A percentile compares a stretch with the other conserved stretches of the same genome.
Evolutionary conservation across 2,329 filamentous ascomycete genomes (phyloP).

Genomic region (Drechslerella coelobrocha): DNA sequence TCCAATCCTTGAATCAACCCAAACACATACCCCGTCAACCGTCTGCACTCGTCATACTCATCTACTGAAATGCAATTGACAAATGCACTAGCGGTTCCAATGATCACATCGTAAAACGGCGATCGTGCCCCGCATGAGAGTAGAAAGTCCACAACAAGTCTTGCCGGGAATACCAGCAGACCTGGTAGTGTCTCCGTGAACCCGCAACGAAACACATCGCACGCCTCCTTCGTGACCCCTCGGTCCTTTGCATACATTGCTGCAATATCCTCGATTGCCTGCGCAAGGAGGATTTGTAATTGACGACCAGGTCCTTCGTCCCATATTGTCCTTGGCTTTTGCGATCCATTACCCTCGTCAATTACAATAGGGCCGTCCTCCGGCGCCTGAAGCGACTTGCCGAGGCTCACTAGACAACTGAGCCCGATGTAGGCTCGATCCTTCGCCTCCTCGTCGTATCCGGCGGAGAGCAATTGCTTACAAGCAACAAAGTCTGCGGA

Average conservation of each 20-base stretch:
- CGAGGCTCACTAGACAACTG: constrained; percentile 73
- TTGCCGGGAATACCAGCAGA: constrained; percentile 76
- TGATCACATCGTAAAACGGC: constrained; percentile 71
- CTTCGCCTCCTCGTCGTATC: constrained; percentile 56
- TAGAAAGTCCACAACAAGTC: constrained; percentile 72
- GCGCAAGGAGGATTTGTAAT: constrained; percentile 64
- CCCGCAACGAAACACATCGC: constrained; percentile 73
- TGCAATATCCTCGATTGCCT: constrained; percentile 63
- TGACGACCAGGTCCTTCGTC: constrained; percentile 61
- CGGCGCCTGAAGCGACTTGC: constrained; percentile 73
- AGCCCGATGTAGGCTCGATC: constrained; percentile 65
- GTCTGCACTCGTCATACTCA: constrained; percentile 61
- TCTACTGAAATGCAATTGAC: constrained; percentile 66
- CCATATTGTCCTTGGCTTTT: constrained; percentile 61
- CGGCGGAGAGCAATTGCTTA: constrained; percentile 52
- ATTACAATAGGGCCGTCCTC: constrained; percentile 73
- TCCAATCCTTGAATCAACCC: constrained; percentile 69
- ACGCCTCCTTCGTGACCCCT: constrained; percentile 75
- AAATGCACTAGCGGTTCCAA: constrained; percentile 75
- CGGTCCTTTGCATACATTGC: constrained; percentile 66
- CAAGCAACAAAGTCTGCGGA: constrained; percentile 67
- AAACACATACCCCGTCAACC: constrained; percentile 69
- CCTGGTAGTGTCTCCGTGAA: constrained; percentile 77
- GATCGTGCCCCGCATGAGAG: constrained; percentile 67
- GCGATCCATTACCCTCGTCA: constrained; percentile 62